A percentile compares a stretch with the other conserved stretches of the same genome.
Evolutionary conservation across 78 protist species (phyloP).

Genomic region (Andalucia godoyi): DNA sequence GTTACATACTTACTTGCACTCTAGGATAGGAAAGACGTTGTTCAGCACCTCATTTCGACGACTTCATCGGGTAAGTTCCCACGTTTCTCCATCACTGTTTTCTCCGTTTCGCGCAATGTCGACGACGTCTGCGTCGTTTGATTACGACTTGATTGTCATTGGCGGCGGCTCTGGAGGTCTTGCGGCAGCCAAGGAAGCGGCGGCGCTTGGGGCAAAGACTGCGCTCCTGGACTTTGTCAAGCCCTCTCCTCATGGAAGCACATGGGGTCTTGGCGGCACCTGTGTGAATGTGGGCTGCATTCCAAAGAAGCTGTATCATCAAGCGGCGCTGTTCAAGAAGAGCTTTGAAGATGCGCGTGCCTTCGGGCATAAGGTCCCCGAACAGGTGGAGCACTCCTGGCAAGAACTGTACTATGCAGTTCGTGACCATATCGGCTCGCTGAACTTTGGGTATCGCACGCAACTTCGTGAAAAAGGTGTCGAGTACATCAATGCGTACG

Average conservation of each 20-base stretch:
- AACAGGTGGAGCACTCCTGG: conserved; percentile 23
- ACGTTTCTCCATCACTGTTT: too few species aligned
- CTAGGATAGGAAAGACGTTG: too few species aligned
- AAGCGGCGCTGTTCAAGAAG: conserved; percentile 33
- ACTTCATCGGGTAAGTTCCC: too few species aligned
- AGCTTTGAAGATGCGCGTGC: conserved; percentile 31
- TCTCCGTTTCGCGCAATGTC: too few species aligned
- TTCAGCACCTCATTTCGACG: too few species aligned
- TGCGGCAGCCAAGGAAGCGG: conserved; percentile 62
- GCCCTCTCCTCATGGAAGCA: conserved; percentile 69
- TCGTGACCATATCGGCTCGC: conserved; percentile 53
- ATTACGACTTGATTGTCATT: conserved; percentile 71
- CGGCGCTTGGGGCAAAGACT: conserved; percentile 34
- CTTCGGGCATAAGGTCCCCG: conserved; percentile 45
- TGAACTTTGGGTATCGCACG: conserved; percentile 75
- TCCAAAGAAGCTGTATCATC: conserved; percentile 83
- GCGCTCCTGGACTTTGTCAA: conserved; percentile 64
- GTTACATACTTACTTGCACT: too few species aligned
- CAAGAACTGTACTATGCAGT: conserved; percentile 35
- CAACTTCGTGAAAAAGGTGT: conserved; percentile 40
- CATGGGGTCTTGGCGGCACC: conserved; percentile 69
- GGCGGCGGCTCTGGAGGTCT: conserved; percentile 89
- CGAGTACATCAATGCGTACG: conserved; percentile 72
- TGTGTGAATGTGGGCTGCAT: conserved; percentile 92
- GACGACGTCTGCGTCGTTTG: too few species aligned